Evolutionary conservation across 495 filamentous ascomycete genomes (phyloP).

Genomic region (Penicillium chermesinum): DNA sequence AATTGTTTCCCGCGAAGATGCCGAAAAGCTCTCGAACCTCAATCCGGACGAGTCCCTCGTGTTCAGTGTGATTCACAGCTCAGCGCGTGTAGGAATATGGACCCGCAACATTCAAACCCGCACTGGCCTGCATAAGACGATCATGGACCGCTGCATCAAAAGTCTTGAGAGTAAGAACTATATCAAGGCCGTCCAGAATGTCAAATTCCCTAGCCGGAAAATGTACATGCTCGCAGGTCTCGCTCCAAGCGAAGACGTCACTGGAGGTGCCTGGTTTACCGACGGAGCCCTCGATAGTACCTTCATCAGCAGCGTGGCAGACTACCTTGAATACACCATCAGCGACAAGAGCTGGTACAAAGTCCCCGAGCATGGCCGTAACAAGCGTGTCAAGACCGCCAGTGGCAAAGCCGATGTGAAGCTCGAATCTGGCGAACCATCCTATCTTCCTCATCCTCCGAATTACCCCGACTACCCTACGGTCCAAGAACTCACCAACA

Average conservation of each 20-base stretch:
- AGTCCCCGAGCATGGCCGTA: slow-evolving; percentile 27
- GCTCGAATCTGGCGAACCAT: slow-evolving; percentile 27
- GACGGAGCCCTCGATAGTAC: slow-evolving; percentile 80
- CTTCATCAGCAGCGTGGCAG: slow-evolving; percentile 69
- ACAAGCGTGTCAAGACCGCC: slow-evolving; percentile 42
- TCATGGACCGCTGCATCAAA: slow-evolving; percentile 70
- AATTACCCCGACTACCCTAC: slow-evolving; percentile 73
- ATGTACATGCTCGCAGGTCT: slow-evolving; percentile 64
- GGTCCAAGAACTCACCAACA: slow-evolving; percentile 61
- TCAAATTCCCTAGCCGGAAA: slow-evolving; percentile 56
- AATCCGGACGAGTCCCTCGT: slow-evolving; percentile 69
- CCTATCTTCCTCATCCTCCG: slow-evolving; percentile 59
- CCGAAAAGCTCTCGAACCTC: slow-evolving; percentile 64
- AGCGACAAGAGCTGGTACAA: slow-evolving; percentile 63
- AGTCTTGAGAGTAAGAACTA: slow-evolving; percentile 75
- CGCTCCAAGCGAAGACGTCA: slow-evolving; percentile 77
- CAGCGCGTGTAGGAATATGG: slow-evolving; percentile 81
- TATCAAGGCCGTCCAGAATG: slow-evolving; percentile 68
- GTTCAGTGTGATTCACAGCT: slow-evolving; percentile 79
- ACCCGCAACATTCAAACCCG: slow-evolving; percentile 68
- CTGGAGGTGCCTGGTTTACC: slow-evolving; percentile 90
- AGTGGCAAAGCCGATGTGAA: slow-evolving; percentile 33
- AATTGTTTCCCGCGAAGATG: slow-evolving; percentile 61
- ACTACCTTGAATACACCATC: slow-evolving; percentile 67
- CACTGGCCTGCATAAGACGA: slow-evolving; percentile 72